Evolutionary conservation across 2,329 filamentous ascomycete genomes (phyloP), one percentile per base, ranked within the genome.

Genomic region (Metarhizium humberi): DNA sequence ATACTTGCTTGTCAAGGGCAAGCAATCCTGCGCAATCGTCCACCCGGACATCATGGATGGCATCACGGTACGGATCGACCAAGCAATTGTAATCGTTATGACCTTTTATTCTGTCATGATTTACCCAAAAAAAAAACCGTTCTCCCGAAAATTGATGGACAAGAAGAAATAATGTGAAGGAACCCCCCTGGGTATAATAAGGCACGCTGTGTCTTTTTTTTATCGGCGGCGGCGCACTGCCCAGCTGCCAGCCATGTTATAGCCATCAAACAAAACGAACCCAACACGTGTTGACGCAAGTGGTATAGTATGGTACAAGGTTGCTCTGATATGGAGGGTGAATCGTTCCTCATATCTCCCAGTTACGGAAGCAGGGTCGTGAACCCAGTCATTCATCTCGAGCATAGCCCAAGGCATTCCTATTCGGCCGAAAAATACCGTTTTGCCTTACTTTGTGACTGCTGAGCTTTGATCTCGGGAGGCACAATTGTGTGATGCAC

Each of bases 401-500:
- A 8, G 51, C 48, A 47, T 51, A 34, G 52, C 36, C 46, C 49
- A 25, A 16, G 51, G 20, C 48, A 18, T 16, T 48, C 30, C 72
- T 60, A 82, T 53, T 87, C 85, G 3, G 85, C 84, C 3, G 82
- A 80, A 67, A 90, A 90, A 64, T 90, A 90, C 56, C 85, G 78
- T 68, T 89, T 90, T 46, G 82, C 79, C 65, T 84, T 85, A 63
- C 76, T 86, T 62, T 80, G 76, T 2, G 82, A 74, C 62, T 86
- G 81, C 58, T 86, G 81, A 2, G 86, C 85, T 65, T 88, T 88
- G 63, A 87, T 78, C 62, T 89, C 86, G 4, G 82, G 78, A 10
- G 85, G 84, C 50, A 87, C 76, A 50, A 81, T 80, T 16, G 88
- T 92, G 67, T 96, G 92, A 71, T 97, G 92, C 3, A 96, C 92